Conservation (phyloP, 495 filamentous ascomycete genomes). For the Penicillium fimorum region DNA sequence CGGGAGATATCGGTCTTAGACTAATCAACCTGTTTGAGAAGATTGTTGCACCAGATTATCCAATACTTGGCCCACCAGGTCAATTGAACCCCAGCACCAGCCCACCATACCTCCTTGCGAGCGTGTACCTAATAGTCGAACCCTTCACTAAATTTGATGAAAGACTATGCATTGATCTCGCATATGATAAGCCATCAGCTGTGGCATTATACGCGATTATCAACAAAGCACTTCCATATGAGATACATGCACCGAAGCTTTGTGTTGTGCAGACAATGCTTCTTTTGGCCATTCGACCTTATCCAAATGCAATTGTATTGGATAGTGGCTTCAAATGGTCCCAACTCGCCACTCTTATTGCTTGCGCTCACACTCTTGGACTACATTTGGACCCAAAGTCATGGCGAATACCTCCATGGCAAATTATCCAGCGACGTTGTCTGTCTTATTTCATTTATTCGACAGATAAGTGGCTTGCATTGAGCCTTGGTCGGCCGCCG, state of each 20-base stretch:
- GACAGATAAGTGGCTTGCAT: conserved; percentile 7
- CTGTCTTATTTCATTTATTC: conserved; percentile 6
- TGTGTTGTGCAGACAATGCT: conserved; percentile 8
- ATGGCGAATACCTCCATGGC: not conserved
- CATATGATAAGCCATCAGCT: conserved; percentile 4
- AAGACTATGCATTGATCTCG: conserved; percentile 8
- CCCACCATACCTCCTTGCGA: conserved; percentile 4
- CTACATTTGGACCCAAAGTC: conserved; percentile 7
- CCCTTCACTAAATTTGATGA: conserved; percentile 10
- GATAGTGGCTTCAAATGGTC: conserved; percentile 9
- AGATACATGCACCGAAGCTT: conserved; percentile 9
- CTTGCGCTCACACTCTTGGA: conserved; percentile 1
- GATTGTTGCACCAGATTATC: conserved; percentile 1
- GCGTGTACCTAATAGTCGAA: conserved; percentile 5
- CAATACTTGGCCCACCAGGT: not conserved
- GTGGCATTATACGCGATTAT: conserved; percentile 3
- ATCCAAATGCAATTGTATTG: conserved; percentile 9
- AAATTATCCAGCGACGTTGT: conserved; percentile 2
- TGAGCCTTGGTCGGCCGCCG: conserved; percentile 10
- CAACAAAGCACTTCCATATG: conserved; percentile 7
- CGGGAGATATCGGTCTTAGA: not conserved
- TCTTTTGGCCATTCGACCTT: conserved; percentile 8
- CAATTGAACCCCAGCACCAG: not conserved
- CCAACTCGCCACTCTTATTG: not conserved
- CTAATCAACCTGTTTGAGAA: conserved; percentile 2